phyloP scores from a whole-genome alignment of 805 yeast genomes.

The Yamadazyma olivae region DNA sequence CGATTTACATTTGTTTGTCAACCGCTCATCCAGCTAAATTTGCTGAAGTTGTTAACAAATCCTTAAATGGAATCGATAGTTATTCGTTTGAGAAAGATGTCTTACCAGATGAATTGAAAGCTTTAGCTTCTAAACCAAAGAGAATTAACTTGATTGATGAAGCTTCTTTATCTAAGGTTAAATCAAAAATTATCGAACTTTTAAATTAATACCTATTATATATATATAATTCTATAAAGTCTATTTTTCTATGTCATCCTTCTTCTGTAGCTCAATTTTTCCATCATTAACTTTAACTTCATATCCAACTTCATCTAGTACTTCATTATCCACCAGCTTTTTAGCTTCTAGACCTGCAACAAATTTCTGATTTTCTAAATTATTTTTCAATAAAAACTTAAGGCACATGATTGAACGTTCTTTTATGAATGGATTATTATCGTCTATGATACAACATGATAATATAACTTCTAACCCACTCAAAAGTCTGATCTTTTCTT shows the following conservation, averaged over 20 bases:
- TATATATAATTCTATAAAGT: neutral
- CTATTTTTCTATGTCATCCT: neutral
- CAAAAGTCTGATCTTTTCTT: conserved; percentile 60
- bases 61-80: conserved; percentile 61
- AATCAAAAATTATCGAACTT: conserved; percentile 71
- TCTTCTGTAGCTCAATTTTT: conserved; percentile 51
- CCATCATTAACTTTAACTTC: conserved; percentile 75
- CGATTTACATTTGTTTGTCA: conserved; percentile 70
- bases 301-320: conserved; percentile 68
- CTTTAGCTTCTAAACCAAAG: conserved; percentile 66
- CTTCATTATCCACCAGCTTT: conserved; percentile 54
- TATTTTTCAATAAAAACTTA: conserved; percentile 61
- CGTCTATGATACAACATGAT: conserved; percentile 82
- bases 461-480: conserved; percentile 72
- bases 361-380: conserved; percentile 68
- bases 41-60: conserved; percentile 89
- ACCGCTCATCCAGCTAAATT: conserved; percentile 99
- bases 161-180: conserved; percentile 72
- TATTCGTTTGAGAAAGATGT: conserved; percentile 88
- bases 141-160: conserved; percentile 69
- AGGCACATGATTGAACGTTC: conserved; percentile 83
- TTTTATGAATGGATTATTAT: conserved; percentile 82
- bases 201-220: conserved; percentile 23
- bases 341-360: conserved; percentile 77
- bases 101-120: conserved; percentile 81